These are phyloP conservation scores for Apophysomyces elegans DNA, from an alignment of 371 early-diverging fungal species.

Conservation along the genomic window DNA sequence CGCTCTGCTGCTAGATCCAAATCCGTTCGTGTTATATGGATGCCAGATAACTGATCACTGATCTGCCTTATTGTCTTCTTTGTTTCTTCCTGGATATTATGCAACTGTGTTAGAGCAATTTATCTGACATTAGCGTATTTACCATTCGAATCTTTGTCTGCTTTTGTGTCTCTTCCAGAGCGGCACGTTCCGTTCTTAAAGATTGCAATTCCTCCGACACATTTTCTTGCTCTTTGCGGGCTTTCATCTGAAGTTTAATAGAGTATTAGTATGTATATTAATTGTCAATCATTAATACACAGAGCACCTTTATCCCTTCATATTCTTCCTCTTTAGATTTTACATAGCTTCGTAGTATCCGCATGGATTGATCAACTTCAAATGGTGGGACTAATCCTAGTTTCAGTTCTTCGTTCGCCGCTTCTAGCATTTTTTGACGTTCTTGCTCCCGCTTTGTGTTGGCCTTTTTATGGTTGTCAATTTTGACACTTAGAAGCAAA, in stretches of 20 bases:
- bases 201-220: constrained; percentile 20
- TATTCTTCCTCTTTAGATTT: constrained; percentile 16
- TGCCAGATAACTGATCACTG: constrained; percentile 23
- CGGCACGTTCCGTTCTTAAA: constrained; percentile 23
- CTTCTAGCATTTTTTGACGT: constrained; percentile 21
- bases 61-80: constrained; percentile 18
- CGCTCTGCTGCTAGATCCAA: constrained; percentile 19
- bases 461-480: constrained; percentile 18
- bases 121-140: neutral
- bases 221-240: constrained; percentile 17
- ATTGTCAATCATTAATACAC: neutral
- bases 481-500: neutral
- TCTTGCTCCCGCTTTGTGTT: constrained; percentile 32
- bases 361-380: constrained; percentile 7
- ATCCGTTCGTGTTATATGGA: constrained; percentile 15
- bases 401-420: constrained; percentile 18
- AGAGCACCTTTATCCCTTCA: constrained; percentile 15
- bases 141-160: constrained; percentile 24
- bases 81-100: constrained; percentile 16
- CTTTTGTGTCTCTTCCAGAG: constrained; percentile 25
- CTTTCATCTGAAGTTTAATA: constrained; percentile 15
- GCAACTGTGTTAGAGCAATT: neutral
- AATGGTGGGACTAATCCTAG: constrained; percentile 7
- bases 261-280: neutral
- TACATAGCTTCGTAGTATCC: constrained; percentile 10